These are phyloP conservation scores for Gyromitra esculenta DNA, from an alignment of 2,329 filamentous ascomycete species.

Conservation along the genomic window DNA sequence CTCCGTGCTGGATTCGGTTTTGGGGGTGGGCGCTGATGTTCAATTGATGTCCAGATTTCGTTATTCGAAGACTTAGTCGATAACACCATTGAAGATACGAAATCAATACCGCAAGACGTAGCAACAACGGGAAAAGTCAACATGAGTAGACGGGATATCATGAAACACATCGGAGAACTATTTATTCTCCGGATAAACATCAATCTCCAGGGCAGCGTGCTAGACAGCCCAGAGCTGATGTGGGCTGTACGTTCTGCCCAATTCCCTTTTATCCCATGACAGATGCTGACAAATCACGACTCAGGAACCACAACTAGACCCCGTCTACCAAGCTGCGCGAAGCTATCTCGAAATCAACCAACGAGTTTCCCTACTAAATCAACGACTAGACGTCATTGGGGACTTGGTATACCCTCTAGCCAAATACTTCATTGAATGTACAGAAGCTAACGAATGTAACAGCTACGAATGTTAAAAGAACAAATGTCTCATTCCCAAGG, in stretches of 20 bases:
- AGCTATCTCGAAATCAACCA: conserved; percentile 99
- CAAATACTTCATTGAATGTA: not conserved
- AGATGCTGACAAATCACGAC: not conserved
- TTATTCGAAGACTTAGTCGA: conserved; percentile 96
- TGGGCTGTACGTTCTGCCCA: conserved; percentile 70
- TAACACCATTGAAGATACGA: conserved; percentile 90
- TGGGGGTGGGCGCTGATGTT: conserved; percentile 1
- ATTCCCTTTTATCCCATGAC: not conserved
- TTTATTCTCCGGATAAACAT: conserved; percentile 99
- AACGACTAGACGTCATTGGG: conserved; percentile 89
- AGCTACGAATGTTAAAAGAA: conserved; percentile 88
- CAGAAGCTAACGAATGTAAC: conserved; percentile 29
- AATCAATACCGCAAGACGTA: conserved; percentile 91
- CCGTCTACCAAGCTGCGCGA: conserved; percentile 92
- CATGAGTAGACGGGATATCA: conserved; percentile 87
- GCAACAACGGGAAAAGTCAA: conserved; percentile 91
- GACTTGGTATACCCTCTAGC: conserved; percentile 67
- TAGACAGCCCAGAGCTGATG: conserved; percentile 96
- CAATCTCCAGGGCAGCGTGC: conserved; percentile 93
- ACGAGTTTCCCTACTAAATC: conserved; percentile 85
- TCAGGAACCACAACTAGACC: conserved; percentile 87
- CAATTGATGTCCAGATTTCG: conserved; percentile 71
- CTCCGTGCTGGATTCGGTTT: not conserved
- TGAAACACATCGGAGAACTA: conserved; percentile 98
- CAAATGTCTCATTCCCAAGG: conserved; percentile 93